These are phyloP conservation scores for Emericellopsis atlantica DNA, from an alignment of 2,329 filamentous ascomycete genomes.

Conservation along the genomic window DNA sequence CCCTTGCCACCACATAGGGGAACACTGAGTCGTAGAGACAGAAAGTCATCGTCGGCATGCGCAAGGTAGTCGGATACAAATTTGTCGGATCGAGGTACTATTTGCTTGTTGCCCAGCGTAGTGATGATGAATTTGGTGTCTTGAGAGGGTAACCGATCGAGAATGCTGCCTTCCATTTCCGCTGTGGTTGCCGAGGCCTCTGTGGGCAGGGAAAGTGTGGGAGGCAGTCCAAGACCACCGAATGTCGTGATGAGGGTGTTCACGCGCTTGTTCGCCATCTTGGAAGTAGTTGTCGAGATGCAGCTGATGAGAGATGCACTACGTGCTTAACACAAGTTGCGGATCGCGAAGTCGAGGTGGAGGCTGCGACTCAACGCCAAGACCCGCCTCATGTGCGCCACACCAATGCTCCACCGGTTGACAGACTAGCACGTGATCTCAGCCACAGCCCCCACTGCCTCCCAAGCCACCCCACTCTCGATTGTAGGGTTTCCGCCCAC, in stretches of 20 bases:
- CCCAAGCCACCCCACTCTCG: slow-evolving; percentile 17
- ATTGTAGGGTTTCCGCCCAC: slow-evolving; percentile 29
- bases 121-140: slow-evolving; percentile 61
- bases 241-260: slow-evolving; percentile 83
- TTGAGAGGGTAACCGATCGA: slow-evolving; percentile 45
- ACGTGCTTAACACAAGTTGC: too few species aligned
- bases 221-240: slow-evolving; percentile 66
- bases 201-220: slow-evolving; percentile 71
- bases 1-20: slow-evolving; percentile 88
- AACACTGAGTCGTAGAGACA: slow-evolving; percentile 69
- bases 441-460: slow-evolving; percentile 12
- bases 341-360: too few species aligned
- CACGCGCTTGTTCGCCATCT: slow-evolving; percentile 47
- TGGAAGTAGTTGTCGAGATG: not conserved
- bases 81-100: slow-evolving; percentile 38
- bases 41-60: slow-evolving; percentile 47
- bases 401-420: too few species aligned
- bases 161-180: slow-evolving; percentile 52
- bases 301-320: too few species aligned
- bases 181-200: slow-evolving; percentile 50
- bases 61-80: slow-evolving; percentile 52
- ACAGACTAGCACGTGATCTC: slow-evolving; percentile 14
- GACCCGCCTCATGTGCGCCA: too few species aligned
- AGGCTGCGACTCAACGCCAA: too few species aligned
- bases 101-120: slow-evolving; percentile 63